These are phyloP conservation scores for Cryphonectria nitschkei DNA, from an alignment of 2,329 filamentous ascomycete species.

Conservation along the genomic window DNA sequence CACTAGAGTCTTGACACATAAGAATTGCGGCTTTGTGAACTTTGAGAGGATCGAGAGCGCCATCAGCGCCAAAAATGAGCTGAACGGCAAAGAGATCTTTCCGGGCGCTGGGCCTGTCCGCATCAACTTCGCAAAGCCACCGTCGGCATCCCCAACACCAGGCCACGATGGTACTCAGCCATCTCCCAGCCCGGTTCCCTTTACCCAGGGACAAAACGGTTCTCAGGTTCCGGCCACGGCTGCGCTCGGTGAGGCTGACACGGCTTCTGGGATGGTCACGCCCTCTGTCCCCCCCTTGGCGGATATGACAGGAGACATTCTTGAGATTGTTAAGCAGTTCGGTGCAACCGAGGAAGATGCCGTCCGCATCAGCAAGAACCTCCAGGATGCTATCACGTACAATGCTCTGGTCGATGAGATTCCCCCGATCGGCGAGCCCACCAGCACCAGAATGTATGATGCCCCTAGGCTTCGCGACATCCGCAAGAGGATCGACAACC, in stretches of 20 bases:
- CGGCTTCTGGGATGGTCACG: slow-evolving; percentile 46
- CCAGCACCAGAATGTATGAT: slow-evolving; percentile 86
- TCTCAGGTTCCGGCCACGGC: slow-evolving; percentile 46
- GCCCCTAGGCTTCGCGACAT: slow-evolving; percentile 94
- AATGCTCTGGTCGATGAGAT: slow-evolving; percentile 79
- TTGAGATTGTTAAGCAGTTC: slow-evolving; percentile 85
- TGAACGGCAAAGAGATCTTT: slow-evolving; percentile 98
- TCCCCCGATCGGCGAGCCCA: slow-evolving; percentile 84
- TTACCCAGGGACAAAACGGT: slow-evolving; percentile 60
- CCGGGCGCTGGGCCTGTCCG: slow-evolving; percentile 91
- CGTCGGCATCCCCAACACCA: slow-evolving; percentile 85
- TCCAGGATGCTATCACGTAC: slow-evolving; percentile 78
- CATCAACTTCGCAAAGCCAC: slow-evolving; percentile 97
- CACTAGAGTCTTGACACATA: slow-evolving; percentile 91
- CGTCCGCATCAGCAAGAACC: slow-evolving; percentile 69
- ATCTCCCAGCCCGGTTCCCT: slow-evolving; percentile 89
- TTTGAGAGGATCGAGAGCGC: slow-evolving; percentile 92
- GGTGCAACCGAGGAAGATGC: slow-evolving; percentile 82
- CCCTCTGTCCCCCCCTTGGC: slow-evolving; percentile 72
- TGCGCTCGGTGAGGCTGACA: slow-evolving; percentile 38
- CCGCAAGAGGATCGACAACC: slow-evolving; percentile 96
- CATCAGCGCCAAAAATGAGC: slow-evolving; percentile 80
- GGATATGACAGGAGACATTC: slow-evolving; percentile 81
- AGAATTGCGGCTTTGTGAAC: slow-evolving; percentile 99
- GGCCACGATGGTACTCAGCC: slow-evolving; percentile 86